Evolutionary conservation across 768 basidiomycete genomes (phyloP), one percentile per base, ranked within the genome.

Genomic region (Phanerochaete carnosa): DNA sequence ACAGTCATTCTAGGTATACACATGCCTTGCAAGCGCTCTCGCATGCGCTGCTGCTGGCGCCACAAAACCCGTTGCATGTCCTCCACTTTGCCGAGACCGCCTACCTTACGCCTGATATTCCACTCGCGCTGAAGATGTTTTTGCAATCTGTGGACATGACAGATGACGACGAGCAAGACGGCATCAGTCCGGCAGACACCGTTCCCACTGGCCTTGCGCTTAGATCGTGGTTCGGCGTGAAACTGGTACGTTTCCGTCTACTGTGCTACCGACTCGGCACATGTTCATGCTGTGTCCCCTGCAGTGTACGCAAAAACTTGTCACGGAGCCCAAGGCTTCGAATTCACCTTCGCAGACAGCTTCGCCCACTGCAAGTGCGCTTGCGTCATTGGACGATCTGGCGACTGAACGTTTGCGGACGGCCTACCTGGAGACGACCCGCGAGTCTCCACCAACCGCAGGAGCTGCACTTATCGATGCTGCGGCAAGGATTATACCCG

Each of bases 81-180:
- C 80, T 95, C n/a, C 88, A 89, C 64, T 88, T 86, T 52, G 94
- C 93, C 0, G 94, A 97, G 73, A 94, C 90, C 9, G 92, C 92
- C 0, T 94, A 91, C 69, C 91, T 92, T 0, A 79, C 85, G 0
- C 83, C 81, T 1, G 92, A 95, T 70, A 68, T 92, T 23, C 82
- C 89, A 0, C 77, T 94, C 8, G 86, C 94, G 1, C 76, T 93
- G 56, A 90, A 91, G 72, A 86, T 85, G 77, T 94, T 86, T 76
- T 82, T 95, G 7, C 77, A 87, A 30, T 87, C 85, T 0, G 78
- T 90, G 12, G 93, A 95, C 66, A 94, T 94, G 89, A 80, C 80
- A 2, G 87, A 88, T 3, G 86, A 84, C 5, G 86, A 84, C 59
- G 78, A 80, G 49, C 77, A 77, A 2, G 76, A 81, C 46, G 62